Percentiles rank a stretch among this genome's conserved stretches.
These are phyloP conservation scores for Chlorella sorokiniana DNA, from an alignment of 139 green algal species.

Conservation along the genomic window DNA sequence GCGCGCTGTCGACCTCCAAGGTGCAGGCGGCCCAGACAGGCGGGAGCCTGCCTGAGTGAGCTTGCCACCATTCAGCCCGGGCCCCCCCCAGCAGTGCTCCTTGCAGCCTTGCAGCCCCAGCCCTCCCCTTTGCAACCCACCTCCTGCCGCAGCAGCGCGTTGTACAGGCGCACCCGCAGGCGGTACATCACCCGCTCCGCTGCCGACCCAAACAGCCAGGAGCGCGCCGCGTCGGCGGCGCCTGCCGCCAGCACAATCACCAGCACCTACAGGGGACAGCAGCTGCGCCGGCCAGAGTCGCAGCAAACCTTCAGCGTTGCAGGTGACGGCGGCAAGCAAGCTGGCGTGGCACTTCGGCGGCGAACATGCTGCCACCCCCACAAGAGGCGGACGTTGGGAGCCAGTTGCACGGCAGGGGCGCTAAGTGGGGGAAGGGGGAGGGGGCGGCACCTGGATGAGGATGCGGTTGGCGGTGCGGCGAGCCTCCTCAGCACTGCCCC, in stretches of 20 bases:
- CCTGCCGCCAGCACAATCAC: slow-evolving; percentile 1
- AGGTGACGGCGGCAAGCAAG: too few species aligned
- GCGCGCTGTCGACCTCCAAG: too few species aligned
- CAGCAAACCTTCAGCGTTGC: background rate
- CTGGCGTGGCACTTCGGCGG: background rate
- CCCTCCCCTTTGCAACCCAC: too few species aligned
- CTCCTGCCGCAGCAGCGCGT: slow-evolving; percentile 32
- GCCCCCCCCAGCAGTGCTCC: too few species aligned
- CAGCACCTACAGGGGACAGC: slow-evolving; percentile 3
- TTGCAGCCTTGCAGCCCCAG: too few species aligned
- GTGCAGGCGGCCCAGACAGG: too few species aligned
- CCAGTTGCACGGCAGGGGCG: background rate
- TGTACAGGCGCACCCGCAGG: slow-evolving; percentile 47
- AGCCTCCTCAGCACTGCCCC: background rate
- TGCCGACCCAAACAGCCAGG: slow-evolving; percentile 56
- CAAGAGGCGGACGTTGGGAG: background rate
- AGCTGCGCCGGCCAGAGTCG: background rate
- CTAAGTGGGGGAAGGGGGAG: background rate
- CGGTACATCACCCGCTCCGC: slow-evolving; percentile 59
- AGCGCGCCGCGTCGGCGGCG: background rate
- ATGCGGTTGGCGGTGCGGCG: slow-evolving; percentile 36
- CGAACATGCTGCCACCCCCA: background rate
- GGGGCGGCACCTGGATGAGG: slow-evolving; percentile 15
- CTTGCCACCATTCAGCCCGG: too few species aligned
- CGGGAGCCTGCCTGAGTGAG: too few species aligned